These are phyloP conservation scores for Rhizopogon vulgaris DNA, from an alignment of 768 basidiomycete species.

Conservation along the genomic window DNA sequence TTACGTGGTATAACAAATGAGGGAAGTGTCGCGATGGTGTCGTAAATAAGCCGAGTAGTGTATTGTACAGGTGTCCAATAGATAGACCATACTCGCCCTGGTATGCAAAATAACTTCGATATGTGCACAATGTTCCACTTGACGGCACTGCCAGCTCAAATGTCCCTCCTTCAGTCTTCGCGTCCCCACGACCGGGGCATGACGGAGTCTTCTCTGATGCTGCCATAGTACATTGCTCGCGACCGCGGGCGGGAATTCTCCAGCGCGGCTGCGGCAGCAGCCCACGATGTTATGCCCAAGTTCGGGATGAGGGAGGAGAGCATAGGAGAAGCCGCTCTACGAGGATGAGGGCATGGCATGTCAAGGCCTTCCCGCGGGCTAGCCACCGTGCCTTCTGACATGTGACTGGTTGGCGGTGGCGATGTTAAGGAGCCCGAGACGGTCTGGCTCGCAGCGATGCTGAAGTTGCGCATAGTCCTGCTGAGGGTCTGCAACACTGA, in stretches of 20 bases:
- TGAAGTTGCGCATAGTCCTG: constrained; percentile 48
- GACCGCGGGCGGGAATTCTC: constrained; percentile 7
- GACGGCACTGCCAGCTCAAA: constrained; percentile 7
- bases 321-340: constrained; percentile 16
- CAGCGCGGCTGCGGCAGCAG: constrained; percentile 16
- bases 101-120: not conserved
- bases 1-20: not conserved
- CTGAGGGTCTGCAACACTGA: constrained; percentile 52
- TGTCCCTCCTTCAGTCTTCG: constrained; percentile 18
- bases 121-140: not conserved
- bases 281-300: constrained; percentile 26
- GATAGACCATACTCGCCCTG: not conserved
- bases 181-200: constrained; percentile 21
- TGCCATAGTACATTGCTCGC: not conserved
- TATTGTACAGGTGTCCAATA: not conserved
- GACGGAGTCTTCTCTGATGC: constrained; percentile 14
- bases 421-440: constrained; percentile 17
- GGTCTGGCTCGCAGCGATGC: constrained; percentile 24
- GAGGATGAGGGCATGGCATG: constrained; percentile 14
- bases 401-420: constrained; percentile 3
- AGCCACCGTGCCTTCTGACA: constrained; percentile 2
- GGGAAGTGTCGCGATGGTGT: not conserved
- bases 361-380: constrained; percentile 3
- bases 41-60: not conserved
- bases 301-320: constrained; percentile 25